phyloP scores from a whole-genome alignment of 352 stramenopile genomes.

The Globisporangium ultimum region DNA sequence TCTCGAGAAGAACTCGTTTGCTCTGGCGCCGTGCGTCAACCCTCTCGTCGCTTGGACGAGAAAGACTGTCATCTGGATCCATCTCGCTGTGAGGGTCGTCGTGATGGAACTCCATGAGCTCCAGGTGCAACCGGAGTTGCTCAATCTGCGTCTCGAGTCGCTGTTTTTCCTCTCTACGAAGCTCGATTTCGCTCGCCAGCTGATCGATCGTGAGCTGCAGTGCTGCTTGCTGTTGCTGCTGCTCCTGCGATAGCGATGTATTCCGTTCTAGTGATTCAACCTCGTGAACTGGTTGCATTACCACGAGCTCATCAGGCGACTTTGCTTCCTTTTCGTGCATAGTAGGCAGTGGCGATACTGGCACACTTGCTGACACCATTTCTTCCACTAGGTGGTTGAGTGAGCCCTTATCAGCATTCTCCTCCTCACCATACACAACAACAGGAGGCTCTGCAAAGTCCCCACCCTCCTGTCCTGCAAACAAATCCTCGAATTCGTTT shows the following conservation, averaged over 20 bases:
- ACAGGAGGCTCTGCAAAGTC: too few relatives aligned
- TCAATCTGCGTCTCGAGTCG: conserved; percentile 62
- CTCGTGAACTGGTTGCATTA: too few relatives aligned
- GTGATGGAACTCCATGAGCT: conserved; percentile 37
- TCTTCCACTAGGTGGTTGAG: too few relatives aligned
- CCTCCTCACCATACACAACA: too few relatives aligned
- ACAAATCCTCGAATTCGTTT: too few relatives aligned
- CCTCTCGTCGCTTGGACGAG: conserved; percentile 8
- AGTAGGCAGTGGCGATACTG: too few relatives aligned
- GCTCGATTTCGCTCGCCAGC: conserved; percentile 37
- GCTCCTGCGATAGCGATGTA: conserved; percentile 2
- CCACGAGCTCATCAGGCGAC: too few relatives aligned
- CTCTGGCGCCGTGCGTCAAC: conserved; percentile 2
- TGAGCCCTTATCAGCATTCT: too few relatives aligned
- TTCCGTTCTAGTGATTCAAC: not conserved
- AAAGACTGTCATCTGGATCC: not conserved
- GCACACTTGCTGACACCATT: too few relatives aligned
- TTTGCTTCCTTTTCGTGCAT: too few relatives aligned
- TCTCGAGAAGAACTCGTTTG: not conserved
- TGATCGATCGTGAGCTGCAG: conserved; percentile 24
- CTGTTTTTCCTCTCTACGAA: conserved; percentile 36
- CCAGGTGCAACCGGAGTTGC: conserved; percentile 48
- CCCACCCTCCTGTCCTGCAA: too few relatives aligned
- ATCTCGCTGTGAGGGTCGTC: conserved; percentile 5
- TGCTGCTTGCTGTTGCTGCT: conserved; percentile 18